Evolutionary conservation across 2,329 filamentous ascomycete species (phyloP).

Genomic region (Lachnellula arida): DNA sequence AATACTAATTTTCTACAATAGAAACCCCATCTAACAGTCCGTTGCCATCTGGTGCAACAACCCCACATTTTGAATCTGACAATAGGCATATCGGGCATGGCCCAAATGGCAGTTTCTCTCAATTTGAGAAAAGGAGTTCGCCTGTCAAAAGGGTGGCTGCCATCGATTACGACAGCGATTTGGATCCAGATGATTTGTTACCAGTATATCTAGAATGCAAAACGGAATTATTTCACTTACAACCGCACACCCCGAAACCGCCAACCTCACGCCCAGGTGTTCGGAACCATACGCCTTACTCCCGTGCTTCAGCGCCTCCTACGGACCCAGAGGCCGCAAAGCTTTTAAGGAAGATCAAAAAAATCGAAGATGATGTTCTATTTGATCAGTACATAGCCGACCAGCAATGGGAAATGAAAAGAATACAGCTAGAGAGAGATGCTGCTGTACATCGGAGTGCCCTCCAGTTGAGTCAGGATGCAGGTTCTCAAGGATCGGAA

Average conservation of each 20-base stretch:
- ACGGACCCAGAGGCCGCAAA: slow-evolving; percentile 48
- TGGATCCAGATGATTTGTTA: slow-evolving; percentile 70
- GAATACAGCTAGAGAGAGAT: slow-evolving; percentile 57
- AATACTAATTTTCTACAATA: slow-evolving; percentile 15
- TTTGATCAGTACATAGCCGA: slow-evolving; percentile 66
- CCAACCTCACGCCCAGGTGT: slow-evolving; percentile 15
- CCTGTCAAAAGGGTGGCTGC: slow-evolving; percentile 15
- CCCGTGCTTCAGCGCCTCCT: slow-evolving; percentile 11
- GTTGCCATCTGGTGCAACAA: slow-evolving; percentile 29
- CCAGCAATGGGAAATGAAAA: slow-evolving; percentile 57
- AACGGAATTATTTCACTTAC: slow-evolving; percentile 57
- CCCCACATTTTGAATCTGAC: slow-evolving; percentile 29
- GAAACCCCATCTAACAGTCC: slow-evolving; percentile 31
- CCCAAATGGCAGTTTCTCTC: slow-evolving; percentile 6
- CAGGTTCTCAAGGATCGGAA: slow-evolving; percentile 24
- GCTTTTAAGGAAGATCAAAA: slow-evolving; percentile 67
- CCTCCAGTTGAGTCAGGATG: slow-evolving; percentile 9
- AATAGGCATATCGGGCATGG: slow-evolving; percentile 24
- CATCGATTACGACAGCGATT: slow-evolving; percentile 60
- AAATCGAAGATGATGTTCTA: slow-evolving; percentile 72
- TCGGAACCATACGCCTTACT: slow-evolving; percentile 9
- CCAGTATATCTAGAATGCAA: slow-evolving; percentile 75
- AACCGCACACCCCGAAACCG: slow-evolving; percentile 46
- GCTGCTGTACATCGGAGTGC: slow-evolving; percentile 28
- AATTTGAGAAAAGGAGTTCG: slow-evolving; percentile 16